Evolutionary conservation across 805 yeast species (phyloP).

Genomic region (Trichomonascus vanleenenianus): DNA sequence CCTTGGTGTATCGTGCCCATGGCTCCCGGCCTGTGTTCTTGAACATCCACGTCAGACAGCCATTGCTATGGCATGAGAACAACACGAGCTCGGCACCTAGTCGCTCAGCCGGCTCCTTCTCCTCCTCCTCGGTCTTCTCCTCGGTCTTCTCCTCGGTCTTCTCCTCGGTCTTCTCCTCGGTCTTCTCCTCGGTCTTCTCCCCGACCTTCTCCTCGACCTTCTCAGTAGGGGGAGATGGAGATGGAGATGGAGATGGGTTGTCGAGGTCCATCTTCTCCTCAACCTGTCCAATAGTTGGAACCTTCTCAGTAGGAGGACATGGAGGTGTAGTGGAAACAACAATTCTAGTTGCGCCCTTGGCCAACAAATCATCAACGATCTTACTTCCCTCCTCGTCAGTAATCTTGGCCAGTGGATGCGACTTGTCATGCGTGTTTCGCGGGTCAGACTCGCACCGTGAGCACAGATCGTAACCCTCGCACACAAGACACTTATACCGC

Average conservation of each 20-base stretch:
- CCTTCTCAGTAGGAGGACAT: too few species aligned
- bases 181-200: too few species aligned
- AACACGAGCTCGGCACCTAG: not conserved
- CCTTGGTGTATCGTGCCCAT: conserved; percentile 12
- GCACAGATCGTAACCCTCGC: conserved; percentile 34
- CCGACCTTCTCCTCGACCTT: not conserved
- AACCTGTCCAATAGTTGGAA: not conserved
- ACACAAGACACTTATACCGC: conserved; percentile 41
- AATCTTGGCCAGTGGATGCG: conserved; percentile 24
- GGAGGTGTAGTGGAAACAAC: not conserved
- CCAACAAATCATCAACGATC: too few species aligned
- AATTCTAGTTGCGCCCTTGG: not conserved
- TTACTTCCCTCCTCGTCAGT: too few species aligned
- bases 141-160: not conserved
- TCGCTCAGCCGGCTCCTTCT: too few species aligned
- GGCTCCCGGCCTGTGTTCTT: conserved; percentile 12
- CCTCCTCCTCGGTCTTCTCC: not conserved
- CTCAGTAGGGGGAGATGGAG: not conserved
- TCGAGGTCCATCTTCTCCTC: too few species aligned
- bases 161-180: not conserved
- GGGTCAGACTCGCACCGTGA: conserved; percentile 27
- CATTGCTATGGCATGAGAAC: not conserved
- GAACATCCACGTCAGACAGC: conserved; percentile 4
- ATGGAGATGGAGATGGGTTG: too few species aligned
- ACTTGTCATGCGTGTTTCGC: conserved; percentile 8